Base-by-base conservation (phyloP, 2,329 filamentous ascomycete species). In the Dendrostoma leiphaemia region DNA sequence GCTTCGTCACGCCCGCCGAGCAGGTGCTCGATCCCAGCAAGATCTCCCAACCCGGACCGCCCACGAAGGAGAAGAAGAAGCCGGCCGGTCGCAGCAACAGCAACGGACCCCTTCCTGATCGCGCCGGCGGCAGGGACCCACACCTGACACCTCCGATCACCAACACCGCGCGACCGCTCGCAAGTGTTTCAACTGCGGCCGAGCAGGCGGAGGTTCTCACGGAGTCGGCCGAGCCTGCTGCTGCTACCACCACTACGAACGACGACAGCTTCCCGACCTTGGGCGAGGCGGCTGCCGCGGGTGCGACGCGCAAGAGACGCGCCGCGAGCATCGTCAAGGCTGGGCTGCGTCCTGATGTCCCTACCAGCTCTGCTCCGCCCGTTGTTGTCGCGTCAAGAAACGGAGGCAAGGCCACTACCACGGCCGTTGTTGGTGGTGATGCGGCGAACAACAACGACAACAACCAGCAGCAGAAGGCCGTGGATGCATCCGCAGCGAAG, bases 1-100 rank as follows among this genome's bases (percentile, higher is more conserved):
- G 54, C 51, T 23, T 57, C 15, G 17, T 57, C 23, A 54, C 54
- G 1, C 54, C 51, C 5, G 54, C 51, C 13, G 54, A 54, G 35
- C 54, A 57, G 54, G 29, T 50, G 19, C 17, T 51, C n/a, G 51
- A 57, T 31, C 32, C 54, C 6, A 13, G 28, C 8, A 50, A 23
- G 13, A 29, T 54, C 9, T 24, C 47, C 24, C 54, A 57, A 41
- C 54, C 54, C 3, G 46, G 46, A 1, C 54, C 54, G 19, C 51
- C 54, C 1, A 19, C 51, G 3, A 57, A 54, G 46, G 54, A 50
- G 15, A 54, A 38, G 23, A 46, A 44, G 54, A 51, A 31, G 38
- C 47, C 26, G 8, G 28, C 3, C 28, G 24, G 34, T 40, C 6
- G n/a, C n/a, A n/a, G n/a, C n/a, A n/a, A n/a, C n/a, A n/a, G n/a